Conservation (phyloP, 139 green algal species). For the Haematococcus sp. region DNA sequence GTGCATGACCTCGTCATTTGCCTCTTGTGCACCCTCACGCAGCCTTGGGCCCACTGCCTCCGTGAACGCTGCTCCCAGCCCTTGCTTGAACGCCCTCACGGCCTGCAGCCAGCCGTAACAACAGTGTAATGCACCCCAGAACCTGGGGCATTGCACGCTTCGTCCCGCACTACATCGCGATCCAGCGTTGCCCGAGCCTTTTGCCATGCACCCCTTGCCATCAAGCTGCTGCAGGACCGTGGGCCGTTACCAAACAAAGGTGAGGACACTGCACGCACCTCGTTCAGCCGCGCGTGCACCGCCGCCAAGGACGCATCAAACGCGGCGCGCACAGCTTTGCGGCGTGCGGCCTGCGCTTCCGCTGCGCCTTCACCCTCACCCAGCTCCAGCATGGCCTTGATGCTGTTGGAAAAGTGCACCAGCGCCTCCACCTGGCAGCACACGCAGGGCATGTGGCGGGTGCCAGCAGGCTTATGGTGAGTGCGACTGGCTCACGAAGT, state of each 20-base stretch:
- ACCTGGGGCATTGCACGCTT: too few species aligned
- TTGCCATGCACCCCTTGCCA: too few species aligned
- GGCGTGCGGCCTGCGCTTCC: background rate
- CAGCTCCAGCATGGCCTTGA: conserved; percentile 9
- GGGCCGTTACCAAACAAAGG: too few species aligned
- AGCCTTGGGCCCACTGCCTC: background rate
- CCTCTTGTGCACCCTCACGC: background rate
- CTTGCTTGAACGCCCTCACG: background rate
- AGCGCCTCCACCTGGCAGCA: background rate
- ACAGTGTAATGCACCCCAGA: too few species aligned
- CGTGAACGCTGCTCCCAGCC: background rate
- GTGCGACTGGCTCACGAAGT: too few species aligned
- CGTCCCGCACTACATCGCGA: too few species aligned
- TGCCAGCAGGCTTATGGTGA: too few species aligned
- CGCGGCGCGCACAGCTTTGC: background rate
- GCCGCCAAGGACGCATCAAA: background rate
- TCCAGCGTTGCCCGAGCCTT: too few species aligned
- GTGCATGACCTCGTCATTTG: background rate
- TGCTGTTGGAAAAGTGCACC: conserved; percentile 3
- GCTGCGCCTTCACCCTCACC: background rate
- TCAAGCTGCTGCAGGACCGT: too few species aligned
- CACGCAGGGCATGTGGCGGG: too few species aligned
- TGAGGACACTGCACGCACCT: too few species aligned
- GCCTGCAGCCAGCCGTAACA: background rate
- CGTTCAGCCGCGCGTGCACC: background rate